phyloP scores from a whole-genome alignment of 148 eudicot species.

The Nepenthes gracilis region DNA sequence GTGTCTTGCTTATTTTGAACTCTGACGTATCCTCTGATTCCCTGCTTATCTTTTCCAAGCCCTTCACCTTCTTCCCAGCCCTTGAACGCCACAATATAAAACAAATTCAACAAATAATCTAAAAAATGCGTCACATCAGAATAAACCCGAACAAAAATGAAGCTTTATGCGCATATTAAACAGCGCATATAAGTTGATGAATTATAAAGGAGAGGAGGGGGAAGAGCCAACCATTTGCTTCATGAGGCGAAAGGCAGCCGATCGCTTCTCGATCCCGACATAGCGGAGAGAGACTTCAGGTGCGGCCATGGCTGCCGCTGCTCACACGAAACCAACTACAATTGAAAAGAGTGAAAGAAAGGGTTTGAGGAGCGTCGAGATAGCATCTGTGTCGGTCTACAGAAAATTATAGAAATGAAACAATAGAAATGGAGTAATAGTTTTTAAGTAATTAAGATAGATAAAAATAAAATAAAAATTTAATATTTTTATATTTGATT shows the following conservation, averaged over 20 bases:
- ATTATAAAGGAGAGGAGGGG: background rate
- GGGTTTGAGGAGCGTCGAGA: background rate
- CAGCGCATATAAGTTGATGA: constrained; percentile 6
- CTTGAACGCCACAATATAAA: constrained; percentile 17
- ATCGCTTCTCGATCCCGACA: constrained; percentile 68
- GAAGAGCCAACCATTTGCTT: constrained; percentile 68
- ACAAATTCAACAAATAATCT: background rate
- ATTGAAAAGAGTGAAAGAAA: background rate
- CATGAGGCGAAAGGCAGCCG: constrained; percentile 98
- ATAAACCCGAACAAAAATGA: background rate
- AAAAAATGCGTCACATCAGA: background rate
- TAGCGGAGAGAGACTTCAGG: constrained; percentile 76
- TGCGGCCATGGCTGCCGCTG: constrained; percentile 46
- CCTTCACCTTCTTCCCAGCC: constrained; percentile 99
- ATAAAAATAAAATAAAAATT: no score
- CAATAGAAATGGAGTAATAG: no score
- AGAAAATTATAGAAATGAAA: no score
- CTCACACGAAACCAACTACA: background rate
- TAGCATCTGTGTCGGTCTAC: no score
- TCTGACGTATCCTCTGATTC: constrained; percentile 88
- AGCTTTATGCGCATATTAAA: background rate
- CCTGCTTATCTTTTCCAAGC: constrained; percentile 94
- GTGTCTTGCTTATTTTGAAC: constrained; percentile 91
- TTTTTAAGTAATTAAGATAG: no score
- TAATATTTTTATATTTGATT: no score